Evolutionary conservation across 371 early-diverging fungal genomes (phyloP), one percentile per base, ranked within the genome.

Genomic region (Zychaea mexicana): DNA sequence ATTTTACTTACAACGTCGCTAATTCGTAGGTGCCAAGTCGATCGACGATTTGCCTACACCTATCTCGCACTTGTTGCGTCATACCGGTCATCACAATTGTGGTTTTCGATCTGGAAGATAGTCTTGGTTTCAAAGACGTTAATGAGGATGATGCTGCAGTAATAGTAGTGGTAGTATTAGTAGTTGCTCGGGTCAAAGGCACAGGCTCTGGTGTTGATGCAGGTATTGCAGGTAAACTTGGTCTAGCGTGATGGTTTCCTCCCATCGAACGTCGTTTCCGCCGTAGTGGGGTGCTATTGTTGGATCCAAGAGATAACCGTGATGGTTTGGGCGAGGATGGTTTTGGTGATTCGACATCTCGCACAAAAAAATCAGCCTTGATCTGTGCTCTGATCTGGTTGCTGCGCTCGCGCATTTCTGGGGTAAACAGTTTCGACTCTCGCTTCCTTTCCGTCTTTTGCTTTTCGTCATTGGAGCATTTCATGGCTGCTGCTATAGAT

Each of bases 351-450:
- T 66, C 72, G 1, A 47, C 62, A 19, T 66, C 24, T 12, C 66
- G 75, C 38, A 78, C 60, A 26, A 76, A 78, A 32, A 78, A 73
- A 31, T 71, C 62, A 13, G 76, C 78, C 56, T 78, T 78, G 32
- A 78, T 75, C 26, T 73, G 71, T 28, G 71, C 73, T 22, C 66
- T 66, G 61, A 68, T 69, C 46, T 72, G 39, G 32, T 70, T 58
- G 24, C 65, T 57, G 2, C 70, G 70, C 3, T 60, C 56, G n/a
- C 39, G 55, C 27, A 49, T 45, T 33, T 60, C 60, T 12, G 32
- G 32, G 2, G 56, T 56, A n/a, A 56, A 49, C n/a, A 49, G n/a
- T 0, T 17, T 36, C 17, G 56, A 56, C 36, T 36, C 32, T 33
- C 56, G 56, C 21, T 30, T 56, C 19, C 19, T 56, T 27, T 27